Base-by-base conservation (phyloP, 768 basidiomycete species). In the Leccinum truebloodii region DNA sequence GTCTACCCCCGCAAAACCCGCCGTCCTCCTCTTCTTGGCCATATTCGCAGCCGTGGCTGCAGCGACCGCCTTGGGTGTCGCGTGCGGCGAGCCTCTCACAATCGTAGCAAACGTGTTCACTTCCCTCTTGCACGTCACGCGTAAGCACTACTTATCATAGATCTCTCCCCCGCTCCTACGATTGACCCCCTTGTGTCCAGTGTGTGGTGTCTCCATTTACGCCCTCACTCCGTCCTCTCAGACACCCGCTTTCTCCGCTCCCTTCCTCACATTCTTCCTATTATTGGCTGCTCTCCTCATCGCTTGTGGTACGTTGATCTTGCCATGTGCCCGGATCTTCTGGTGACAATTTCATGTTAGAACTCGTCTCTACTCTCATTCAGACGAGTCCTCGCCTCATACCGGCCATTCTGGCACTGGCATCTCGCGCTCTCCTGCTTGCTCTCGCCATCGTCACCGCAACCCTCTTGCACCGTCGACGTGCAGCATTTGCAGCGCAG, bases 171-270 rank as follows among this genome's bases (percentile, higher is more conserved):
- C 22, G 1, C 44, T 46, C 44, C 20, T 20, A 22, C 20, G 20
- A 46, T 59, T 41, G n/a, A 64, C 35, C 4, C 3, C 20, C 34
- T 24, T 9, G 52, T 13, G 3, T 14, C n/a, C 41, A 74, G 73
- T 74, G 55, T 74, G 67, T 22, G 56, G 57, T 9, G 57, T 73
- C 48, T 63, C 69, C 55, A 62, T 74, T 54, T 69, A 68, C 51
- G 63, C 71, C 49, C 65, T 70, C 32, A 35, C 51, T 26, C 46
- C 63, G 14, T 58, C 63, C 35, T 52, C 59, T 8, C 59, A 57
- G 28, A 37, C 28, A 13, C 30, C 41, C 24, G 14, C 56, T 52
- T 55, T 55, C 18, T 60, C 41, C 24, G 14, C 56, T 52, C 54
- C 55, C 18, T 59, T 65, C 57, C 58, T 72, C 37, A 6, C 35